Base-by-base conservation (phyloP, 2,329 filamentous ascomycete species). In the Fusarium agapanthi region DNA sequence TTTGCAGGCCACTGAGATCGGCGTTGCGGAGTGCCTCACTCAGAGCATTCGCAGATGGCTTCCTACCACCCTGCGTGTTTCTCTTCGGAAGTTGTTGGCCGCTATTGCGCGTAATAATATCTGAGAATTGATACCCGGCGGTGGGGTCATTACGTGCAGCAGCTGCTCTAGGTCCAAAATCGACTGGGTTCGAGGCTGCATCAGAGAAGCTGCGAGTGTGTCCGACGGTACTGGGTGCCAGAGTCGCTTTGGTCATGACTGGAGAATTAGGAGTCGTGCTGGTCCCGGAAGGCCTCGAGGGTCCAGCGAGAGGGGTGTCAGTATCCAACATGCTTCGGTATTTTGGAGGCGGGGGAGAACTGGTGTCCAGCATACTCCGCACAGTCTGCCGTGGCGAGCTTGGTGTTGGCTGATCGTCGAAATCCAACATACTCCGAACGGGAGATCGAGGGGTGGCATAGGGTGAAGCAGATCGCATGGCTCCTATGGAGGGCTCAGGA, bases 381-480 rank as follows among this genome's bases (percentile, higher is more conserved):
- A 92, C 88, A 32, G 91, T 85, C 69, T 85, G 86, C 84, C 85
- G 69, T 82, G 85, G 68, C 77, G 80, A 75, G 71, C 75, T 45
- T 51, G 75, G 26, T 47, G 56, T 22, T 45, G 65, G 51, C 67
- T 73, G 58, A 73, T 76, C 54, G 40, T 69, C 75, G 47, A 77
- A 56, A 44, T 77, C 76, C 50, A 77, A 35, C 76, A 77, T 77
- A 57, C 90, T 93, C 74, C 91, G 87, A 60, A 92, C 88, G 16
- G 92, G 91, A 30, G 92, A 93, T 59, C 86, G 88, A 50, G 90
- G 88, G 61, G 83, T 87, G 34, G 83, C 80, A 81, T 87, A 86
- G 67, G 89, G 86, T 71, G 91, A 88, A 26, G 85, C 82, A 45
- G 87, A 86, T 73, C 87, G 84, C 75, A 77, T 79, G 28, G 84